Conservation (phyloP, 306 rosid genomes). For the Alnus rubra region DNA sequence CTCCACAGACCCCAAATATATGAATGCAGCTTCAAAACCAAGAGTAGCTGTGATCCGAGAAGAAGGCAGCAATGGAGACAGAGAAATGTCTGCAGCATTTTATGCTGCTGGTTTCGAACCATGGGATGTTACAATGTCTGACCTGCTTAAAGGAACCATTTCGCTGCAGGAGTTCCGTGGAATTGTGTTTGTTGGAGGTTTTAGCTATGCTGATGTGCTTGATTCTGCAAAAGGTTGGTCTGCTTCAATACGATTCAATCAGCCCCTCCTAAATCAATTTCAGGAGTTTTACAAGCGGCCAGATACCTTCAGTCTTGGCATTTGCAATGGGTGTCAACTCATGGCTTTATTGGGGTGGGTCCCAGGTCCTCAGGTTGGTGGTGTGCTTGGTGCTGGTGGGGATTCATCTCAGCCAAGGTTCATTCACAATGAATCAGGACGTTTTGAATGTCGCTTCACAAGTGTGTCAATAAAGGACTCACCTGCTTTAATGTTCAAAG, state of each 20-base stretch:
- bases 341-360: slow-evolving; percentile 96
- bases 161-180: slow-evolving; percentile 70
- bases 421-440: slow-evolving; percentile 85
- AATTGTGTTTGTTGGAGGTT: slow-evolving; percentile 84
- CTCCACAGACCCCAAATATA: slow-evolving; percentile 58
- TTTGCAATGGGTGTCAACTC: slow-evolving; percentile 95
- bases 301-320: slow-evolving; percentile 87
- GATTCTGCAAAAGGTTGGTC: slow-evolving; percentile 97
- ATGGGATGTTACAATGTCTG: slow-evolving; percentile 89
- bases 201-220: slow-evolving; percentile 92
- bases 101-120: slow-evolving; percentile 80
- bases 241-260: slow-evolving; percentile 76
- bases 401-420: slow-evolving; percentile 88
- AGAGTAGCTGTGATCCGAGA: slow-evolving; percentile 88
- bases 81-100: slow-evolving; percentile 96
- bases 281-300: slow-evolving; percentile 80
- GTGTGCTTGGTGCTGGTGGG: slow-evolving; percentile 77
- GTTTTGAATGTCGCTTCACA: slow-evolving; percentile 90
- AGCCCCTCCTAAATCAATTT: slow-evolving; percentile 67
- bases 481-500: slow-evolving; percentile 78
- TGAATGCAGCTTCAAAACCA: slow-evolving; percentile 58
- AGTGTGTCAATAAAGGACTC: slow-evolving; percentile 77
- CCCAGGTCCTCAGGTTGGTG: slow-evolving; percentile 89
- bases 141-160: slow-evolving; percentile 65
- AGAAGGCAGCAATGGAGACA: slow-evolving; percentile 95